phyloP scores from a whole-genome alignment of 495 filamentous ascomycete species.

The Xylaria castorea region DNA sequence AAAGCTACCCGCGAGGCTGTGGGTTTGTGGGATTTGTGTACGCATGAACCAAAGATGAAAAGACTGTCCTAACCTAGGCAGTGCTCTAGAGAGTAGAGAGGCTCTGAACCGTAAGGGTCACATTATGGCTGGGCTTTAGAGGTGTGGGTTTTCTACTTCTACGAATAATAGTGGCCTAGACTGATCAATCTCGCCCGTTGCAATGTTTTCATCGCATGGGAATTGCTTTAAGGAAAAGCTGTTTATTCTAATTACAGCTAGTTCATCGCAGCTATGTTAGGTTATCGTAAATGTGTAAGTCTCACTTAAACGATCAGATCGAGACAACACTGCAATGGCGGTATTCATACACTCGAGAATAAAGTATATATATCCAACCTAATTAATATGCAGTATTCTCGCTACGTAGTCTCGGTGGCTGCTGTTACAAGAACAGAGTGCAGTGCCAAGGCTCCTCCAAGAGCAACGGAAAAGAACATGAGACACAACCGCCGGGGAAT shows the following conservation, averaged over 20 bases:
- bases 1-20: background rate
- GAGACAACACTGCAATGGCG: background rate
- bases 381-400: background rate
- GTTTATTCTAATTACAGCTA: background rate
- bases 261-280: background rate
- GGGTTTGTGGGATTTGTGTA: background rate
- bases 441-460: conserved; percentile 12
- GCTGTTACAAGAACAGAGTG: background rate
- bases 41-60: background rate
- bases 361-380: background rate
- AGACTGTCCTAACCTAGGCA: background rate
- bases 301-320: background rate
- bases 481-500: conserved; percentile 17
- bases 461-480: conserved; percentile 3
- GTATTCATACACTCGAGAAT: background rate
- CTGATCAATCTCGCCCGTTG: background rate
- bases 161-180: background rate
- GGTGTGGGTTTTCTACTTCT: background rate
- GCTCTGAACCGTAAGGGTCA: background rate
- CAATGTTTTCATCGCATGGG: background rate
- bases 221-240: background rate
- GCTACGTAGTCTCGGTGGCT: background rate
- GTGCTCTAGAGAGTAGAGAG: background rate
- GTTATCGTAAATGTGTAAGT: background rate
- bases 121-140: background rate